phyloP scores from a whole-genome alignment of 202 grass and related monocot genomes.

The Elaeis oleifera region DNA sequence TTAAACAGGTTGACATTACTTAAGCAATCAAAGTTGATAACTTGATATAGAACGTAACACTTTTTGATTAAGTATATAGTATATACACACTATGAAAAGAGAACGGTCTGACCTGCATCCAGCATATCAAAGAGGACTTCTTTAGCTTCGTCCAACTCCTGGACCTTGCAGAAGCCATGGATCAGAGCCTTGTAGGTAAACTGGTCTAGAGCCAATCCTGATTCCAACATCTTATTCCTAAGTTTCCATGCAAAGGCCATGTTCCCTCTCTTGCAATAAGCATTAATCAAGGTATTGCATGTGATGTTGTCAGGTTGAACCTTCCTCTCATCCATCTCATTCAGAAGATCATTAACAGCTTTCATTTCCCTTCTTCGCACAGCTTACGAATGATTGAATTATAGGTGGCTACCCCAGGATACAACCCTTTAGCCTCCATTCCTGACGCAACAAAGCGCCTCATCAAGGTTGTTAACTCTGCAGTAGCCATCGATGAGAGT shows the following conservation, averaged over 20 bases:
- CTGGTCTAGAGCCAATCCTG: constrained; percentile 58
- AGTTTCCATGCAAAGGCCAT: constrained; percentile 63
- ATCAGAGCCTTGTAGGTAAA: constrained; percentile 91
- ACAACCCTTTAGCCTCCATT: constrained; percentile 62
- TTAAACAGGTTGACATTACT: too few species aligned
- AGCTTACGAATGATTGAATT: constrained; percentile 75
- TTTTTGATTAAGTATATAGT: too few species aligned
- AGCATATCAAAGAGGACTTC: constrained; percentile 71
- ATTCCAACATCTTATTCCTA: constrained; percentile 72
- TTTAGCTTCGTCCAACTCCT: constrained; percentile 56
- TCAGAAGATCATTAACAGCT: constrained; percentile 51
- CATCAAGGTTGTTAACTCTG: constrained; percentile 31
- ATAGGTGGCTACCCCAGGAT: constrained; percentile 52
- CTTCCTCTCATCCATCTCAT: constrained; percentile 72
- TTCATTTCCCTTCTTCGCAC: constrained; percentile 70
- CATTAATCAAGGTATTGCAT: constrained; percentile 85
- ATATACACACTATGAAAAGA: too few species aligned
- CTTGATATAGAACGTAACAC: too few species aligned
- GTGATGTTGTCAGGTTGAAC: constrained; percentile 65
- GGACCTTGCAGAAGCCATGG: constrained; percentile 73
- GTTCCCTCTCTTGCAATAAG: constrained; percentile 76
- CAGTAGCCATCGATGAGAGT: constrained; percentile 81
- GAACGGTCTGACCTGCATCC: constrained; percentile 41
- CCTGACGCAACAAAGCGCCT: constrained; percentile 39
- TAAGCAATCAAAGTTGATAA: too few species aligned